Conservation (phyloP, 495 filamentous ascomycete genomes). For the Lepraria neglecta region DNA sequence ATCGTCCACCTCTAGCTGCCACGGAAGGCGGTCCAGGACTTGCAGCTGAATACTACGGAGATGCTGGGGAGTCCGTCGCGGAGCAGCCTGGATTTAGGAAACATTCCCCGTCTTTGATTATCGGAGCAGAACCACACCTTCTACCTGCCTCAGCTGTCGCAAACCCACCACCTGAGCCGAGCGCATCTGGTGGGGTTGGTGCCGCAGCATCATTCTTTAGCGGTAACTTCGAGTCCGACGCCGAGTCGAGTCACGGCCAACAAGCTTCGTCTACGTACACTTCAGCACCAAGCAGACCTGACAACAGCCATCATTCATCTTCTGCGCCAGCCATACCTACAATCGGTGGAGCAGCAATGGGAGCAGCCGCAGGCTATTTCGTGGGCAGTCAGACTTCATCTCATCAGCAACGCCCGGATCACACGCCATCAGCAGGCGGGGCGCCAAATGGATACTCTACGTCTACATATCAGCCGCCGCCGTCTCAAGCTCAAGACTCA, state of each 20-base stretch:
- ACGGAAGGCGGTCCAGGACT: constrained; percentile 40
- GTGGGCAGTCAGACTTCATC: constrained; percentile 38
- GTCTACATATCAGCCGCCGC: constrained; percentile 15
- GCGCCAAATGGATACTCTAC: constrained; percentile 25
- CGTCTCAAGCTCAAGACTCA: constrained; percentile 17
- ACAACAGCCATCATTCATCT: constrained; percentile 22
- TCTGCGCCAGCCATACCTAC: constrained; percentile 32
- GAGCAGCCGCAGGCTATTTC: constrained; percentile 47
- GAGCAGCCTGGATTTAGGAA: constrained; percentile 55
- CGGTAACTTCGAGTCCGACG: constrained; percentile 19
- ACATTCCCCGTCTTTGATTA: constrained; percentile 46
- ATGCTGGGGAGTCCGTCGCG: constrained; percentile 57
- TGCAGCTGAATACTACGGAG: constrained; percentile 62
- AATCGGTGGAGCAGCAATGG: constrained; percentile 41
- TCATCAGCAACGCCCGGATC: constrained; percentile 31
- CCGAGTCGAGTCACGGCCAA: constrained; percentile 13
- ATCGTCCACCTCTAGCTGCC: constrained; percentile 46
- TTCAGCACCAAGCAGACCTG: constrained; percentile 14
- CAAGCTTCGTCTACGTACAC: constrained; percentile 5
- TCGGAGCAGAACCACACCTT: constrained; percentile 45
- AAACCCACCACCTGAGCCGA: constrained; percentile 48
- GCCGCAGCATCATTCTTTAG: constrained; percentile 47
- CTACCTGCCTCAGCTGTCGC: constrained; percentile 43
- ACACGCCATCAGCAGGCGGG: constrained; percentile 29
- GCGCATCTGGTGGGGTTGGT: constrained; percentile 43